phyloP scores from a whole-genome alignment of 1,139 yeast species.

The Ashbya aceris region DNA sequence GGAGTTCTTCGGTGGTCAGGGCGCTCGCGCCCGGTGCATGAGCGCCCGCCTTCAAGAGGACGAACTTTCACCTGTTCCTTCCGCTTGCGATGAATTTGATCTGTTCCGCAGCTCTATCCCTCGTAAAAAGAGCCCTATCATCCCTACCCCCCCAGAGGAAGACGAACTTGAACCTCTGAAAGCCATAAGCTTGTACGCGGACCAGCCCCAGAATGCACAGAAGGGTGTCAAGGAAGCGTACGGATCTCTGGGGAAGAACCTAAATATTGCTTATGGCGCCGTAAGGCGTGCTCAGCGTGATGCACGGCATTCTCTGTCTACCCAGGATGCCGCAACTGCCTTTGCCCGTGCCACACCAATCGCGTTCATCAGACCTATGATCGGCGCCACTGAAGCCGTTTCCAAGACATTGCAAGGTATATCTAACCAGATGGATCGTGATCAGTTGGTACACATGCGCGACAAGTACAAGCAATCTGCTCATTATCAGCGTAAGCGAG shows the following conservation, averaged over 20 bases:
- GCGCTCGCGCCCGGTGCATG: slow-evolving; percentile 15
- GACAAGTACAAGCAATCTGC: slow-evolving; percentile 39
- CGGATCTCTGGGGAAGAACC: slow-evolving; percentile 58
- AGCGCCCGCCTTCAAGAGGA: slow-evolving; percentile 8
- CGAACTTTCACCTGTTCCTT: slow-evolving; percentile 9
- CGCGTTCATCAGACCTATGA: slow-evolving; percentile 71
- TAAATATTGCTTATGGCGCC: slow-evolving; percentile 57
- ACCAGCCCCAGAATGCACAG: slow-evolving; percentile 65
- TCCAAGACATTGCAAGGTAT: slow-evolving; percentile 77
- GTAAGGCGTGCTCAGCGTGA: slow-evolving; percentile 51
- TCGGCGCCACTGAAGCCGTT: slow-evolving; percentile 88
- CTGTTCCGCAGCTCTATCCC: slow-evolving; percentile 27
- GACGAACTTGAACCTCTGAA: slow-evolving; percentile 37
- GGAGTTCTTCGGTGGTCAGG: slow-evolving; percentile 31
- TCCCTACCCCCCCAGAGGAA: slow-evolving; percentile 23
- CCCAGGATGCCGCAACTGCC: slow-evolving; percentile 52
- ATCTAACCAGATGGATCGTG: slow-evolving; percentile 70
- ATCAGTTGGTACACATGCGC: slow-evolving; percentile 38
- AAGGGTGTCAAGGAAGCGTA: slow-evolving; percentile 72
- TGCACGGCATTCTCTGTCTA: slow-evolving; percentile 50
- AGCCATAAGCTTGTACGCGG: slow-evolving; percentile 67
- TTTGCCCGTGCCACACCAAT: slow-evolving; percentile 76
- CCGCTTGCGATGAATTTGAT: slow-evolving; percentile 21
- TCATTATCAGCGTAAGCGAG: background rate
- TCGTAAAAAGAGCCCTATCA: slow-evolving; percentile 21